phyloP scores from a whole-genome alignment of 331 rosid genomes.

The Cucumis variabilis region DNA sequence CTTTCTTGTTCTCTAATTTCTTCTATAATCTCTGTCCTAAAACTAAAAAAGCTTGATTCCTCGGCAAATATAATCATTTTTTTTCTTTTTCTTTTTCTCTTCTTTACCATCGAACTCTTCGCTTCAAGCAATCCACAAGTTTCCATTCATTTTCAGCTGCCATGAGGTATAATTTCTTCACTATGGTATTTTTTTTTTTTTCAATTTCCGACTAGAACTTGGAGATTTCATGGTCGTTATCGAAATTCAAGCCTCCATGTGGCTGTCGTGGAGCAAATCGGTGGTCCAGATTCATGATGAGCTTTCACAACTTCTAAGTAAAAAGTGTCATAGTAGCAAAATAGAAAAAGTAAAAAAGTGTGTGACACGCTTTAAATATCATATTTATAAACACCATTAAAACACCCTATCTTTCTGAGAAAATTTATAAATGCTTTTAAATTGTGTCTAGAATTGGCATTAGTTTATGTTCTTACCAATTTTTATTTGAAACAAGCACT shows the following conservation, averaged over 20 bases:
- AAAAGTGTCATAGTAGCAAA: too few relatives aligned
- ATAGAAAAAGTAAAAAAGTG: too few relatives aligned
- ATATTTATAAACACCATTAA: too few relatives aligned
- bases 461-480: too few relatives aligned
- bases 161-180: background rate
- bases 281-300: conserved; percentile 59
- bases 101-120: conserved; percentile 45
- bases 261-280: conserved; percentile 81
- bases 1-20: conserved; percentile 16
- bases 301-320: background rate
- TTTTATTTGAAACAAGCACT: too few relatives aligned
- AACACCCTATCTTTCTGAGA: too few relatives aligned
- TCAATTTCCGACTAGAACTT: background rate
- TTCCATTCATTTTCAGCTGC: background rate
- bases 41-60: background rate
- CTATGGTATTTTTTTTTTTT: background rate
- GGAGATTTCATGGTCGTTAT: background rate
- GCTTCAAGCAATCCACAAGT: conserved; percentile 46
- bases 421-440: too few relatives aligned
- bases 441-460: too few relatives aligned
- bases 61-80: conserved; percentile 13
- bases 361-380: too few relatives aligned
- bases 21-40: background rate
- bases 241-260: conserved; percentile 57
- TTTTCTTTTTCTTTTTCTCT: conserved; percentile 38